phyloP scores from a whole-genome alignment of 2,329 filamentous ascomycete genomes.

The Fusarium setosum region DNA sequence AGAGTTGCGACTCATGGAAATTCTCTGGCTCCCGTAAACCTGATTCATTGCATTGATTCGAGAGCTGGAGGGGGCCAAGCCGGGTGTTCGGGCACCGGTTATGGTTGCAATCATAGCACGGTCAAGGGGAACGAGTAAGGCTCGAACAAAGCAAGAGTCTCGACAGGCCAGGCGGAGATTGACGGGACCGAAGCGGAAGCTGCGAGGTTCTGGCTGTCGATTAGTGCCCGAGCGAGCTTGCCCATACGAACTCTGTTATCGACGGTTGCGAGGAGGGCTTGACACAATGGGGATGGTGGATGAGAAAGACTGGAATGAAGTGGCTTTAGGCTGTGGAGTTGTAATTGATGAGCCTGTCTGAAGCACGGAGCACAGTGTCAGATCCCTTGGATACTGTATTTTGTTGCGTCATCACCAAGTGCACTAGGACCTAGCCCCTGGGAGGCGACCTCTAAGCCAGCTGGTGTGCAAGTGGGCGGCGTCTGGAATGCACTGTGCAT shows the following conservation, averaged over 20 bases:
- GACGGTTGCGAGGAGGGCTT: background rate
- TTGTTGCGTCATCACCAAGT: no score
- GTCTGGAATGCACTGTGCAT: background rate
- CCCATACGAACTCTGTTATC: background rate
- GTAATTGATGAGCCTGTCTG: conserved; percentile 2
- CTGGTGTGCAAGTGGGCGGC: background rate
- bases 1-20: background rate
- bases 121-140: no score
- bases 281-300: conserved; percentile 4
- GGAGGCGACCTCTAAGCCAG: no score
- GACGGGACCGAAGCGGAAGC: background rate
- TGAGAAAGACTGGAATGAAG: conserved; percentile 26
- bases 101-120: background rate
- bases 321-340: conserved; percentile 7
- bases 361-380: conserved; percentile 1
- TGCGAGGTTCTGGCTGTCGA: background rate
- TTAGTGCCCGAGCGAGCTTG: background rate
- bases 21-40: background rate
- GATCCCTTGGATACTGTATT: accelerated
- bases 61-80: background rate
- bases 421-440: no score
- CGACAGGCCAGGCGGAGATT: background rate
- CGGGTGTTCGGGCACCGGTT: background rate
- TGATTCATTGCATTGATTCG: background rate
- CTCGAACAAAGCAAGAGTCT: no score